These are phyloP conservation scores for Plenodomus lindquistii DNA, from an alignment of 2,329 filamentous ascomycete species.

Conservation along the genomic window DNA sequence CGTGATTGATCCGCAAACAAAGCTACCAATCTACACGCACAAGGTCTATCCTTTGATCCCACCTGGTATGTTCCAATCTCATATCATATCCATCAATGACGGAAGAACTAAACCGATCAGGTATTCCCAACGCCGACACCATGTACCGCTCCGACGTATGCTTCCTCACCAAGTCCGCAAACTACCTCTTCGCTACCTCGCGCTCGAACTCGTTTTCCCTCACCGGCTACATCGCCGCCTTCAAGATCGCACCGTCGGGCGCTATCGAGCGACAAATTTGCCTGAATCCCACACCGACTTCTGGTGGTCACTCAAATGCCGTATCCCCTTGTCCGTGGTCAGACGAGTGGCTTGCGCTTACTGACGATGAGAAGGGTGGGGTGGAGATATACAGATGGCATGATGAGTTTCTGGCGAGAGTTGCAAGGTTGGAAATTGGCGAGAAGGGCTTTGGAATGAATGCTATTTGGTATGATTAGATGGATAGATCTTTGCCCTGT, in stretches of 20 bases:
- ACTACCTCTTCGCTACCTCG: slow-evolving; percentile 83
- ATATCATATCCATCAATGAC: neutral
- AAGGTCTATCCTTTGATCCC: slow-evolving; percentile 79
- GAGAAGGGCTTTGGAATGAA: slow-evolving; percentile 97
- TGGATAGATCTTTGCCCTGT: neutral
- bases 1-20: slow-evolving; percentile 72
- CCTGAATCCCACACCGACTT: slow-evolving; percentile 82
- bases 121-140: slow-evolving; percentile 53
- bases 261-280: slow-evolving; percentile 77
- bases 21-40: slow-evolving; percentile 77
- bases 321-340: slow-evolving; percentile 82
- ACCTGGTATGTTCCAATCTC: slow-evolving; percentile 61
- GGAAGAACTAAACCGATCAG: slow-evolving; percentile 16
- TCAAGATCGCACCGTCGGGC: slow-evolving; percentile 69
- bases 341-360: slow-evolving; percentile 88
- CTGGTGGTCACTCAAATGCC: slow-evolving; percentile 85
- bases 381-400: slow-evolving; percentile 87
- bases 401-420: slow-evolving; percentile 76
- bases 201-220: slow-evolving; percentile 75
- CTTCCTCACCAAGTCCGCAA: slow-evolving; percentile 67
- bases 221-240: slow-evolving; percentile 82
- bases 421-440: slow-evolving; percentile 74
- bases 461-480: slow-evolving; percentile 87
- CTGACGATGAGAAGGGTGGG: slow-evolving; percentile 85
- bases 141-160: slow-evolving; percentile 89